Conservation (phyloP, 176 grass and related monocot species). For the Zizania latifolia region DNA sequence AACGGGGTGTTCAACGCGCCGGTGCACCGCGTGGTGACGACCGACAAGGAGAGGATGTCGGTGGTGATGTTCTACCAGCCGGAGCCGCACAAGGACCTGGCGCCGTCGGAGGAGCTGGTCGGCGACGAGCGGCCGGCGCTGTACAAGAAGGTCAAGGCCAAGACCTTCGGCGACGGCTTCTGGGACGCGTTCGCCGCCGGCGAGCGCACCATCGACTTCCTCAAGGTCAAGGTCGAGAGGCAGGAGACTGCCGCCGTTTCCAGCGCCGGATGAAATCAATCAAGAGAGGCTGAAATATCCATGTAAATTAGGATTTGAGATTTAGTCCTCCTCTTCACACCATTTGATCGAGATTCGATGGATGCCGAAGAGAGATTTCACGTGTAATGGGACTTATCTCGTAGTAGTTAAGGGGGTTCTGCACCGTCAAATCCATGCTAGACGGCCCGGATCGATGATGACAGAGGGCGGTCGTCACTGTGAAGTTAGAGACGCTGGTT, state of each 20-base stretch:
- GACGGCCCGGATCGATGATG: no score
- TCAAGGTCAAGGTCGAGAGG: slow-evolving; percentile 3
- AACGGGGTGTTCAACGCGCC: not conserved
- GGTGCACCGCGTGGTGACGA: not conserved
- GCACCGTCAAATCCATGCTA: no score
- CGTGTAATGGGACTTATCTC: no score
- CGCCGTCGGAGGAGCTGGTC: slow-evolving; percentile 35
- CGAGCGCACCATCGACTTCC: slow-evolving; percentile 27
- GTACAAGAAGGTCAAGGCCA: slow-evolving; percentile 31
- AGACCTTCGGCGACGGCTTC: slow-evolving; percentile 23
- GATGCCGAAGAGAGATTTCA: no score
- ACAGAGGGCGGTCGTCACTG: no score
- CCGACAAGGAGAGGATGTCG: slow-evolving; percentile 32
- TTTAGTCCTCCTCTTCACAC: no score
- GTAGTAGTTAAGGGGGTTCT: no score
- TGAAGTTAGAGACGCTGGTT: no score
- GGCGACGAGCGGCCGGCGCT: not conserved
- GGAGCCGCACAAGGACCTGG: slow-evolving; percentile 24
- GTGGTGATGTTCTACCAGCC: slow-evolving; percentile 40
- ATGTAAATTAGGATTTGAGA: no score
- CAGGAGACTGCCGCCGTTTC: not conserved
- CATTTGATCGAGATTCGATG: no score
- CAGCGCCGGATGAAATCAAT: no score
- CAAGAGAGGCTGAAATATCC: no score
- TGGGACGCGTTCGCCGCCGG: slow-evolving; percentile 33